phyloP scores from a whole-genome alignment of 805 yeast species.

The Gaillardinia entomophila region DNA sequence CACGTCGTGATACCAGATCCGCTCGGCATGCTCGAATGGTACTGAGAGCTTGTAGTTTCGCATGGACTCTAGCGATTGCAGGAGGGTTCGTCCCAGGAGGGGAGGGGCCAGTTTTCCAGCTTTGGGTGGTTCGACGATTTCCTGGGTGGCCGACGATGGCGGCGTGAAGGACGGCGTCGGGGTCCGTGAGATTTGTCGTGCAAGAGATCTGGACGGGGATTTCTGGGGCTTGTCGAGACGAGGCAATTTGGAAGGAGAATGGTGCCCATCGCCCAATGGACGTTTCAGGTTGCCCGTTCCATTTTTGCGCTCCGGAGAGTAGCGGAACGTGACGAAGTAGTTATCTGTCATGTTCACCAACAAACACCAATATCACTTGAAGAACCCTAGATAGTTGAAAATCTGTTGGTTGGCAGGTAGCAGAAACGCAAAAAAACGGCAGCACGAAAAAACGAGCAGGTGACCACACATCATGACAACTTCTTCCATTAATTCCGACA shows the following conservation, averaged over 20 bases:
- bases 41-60: not conserved
- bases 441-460: not conserved
- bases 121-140: too few species aligned
- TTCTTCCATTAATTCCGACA: conserved; percentile 13
- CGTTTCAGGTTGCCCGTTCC: too few species aligned
- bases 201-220: not conserved
- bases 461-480: conserved; percentile 14
- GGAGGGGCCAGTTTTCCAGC: not conserved
- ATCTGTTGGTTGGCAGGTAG: too few species aligned
- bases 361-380: not conserved
- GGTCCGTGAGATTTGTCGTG: not conserved
- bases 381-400: not conserved
- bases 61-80: not conserved
- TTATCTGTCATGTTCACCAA: not conserved
- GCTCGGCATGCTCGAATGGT: conserved; percentile 6
- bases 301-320: not conserved
- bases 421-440: too few species aligned
- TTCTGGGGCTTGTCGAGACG: not conserved
- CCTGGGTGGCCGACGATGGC: not conserved
- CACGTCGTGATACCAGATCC: conserved; percentile 19
- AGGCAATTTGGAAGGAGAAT: not conserved
- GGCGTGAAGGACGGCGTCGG: not conserved
- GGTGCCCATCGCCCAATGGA: too few species aligned
- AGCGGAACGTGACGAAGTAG: not conserved
- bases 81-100: not conserved